Conservation (phyloP, 306 rosid genomes). For the Glycine soja region DNA sequence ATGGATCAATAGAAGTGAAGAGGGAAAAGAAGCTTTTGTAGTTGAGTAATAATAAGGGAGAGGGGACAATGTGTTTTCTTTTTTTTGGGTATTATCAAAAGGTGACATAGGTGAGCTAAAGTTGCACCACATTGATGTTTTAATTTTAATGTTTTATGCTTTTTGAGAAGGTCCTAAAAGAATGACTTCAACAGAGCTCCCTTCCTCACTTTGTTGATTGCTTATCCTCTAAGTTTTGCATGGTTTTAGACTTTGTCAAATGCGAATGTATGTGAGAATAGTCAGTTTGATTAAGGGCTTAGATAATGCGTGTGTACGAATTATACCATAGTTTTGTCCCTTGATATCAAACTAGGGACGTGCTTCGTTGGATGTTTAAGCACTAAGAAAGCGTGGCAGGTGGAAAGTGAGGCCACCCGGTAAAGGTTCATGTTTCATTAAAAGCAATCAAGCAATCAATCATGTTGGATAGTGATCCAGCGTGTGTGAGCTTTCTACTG, state of each 20-base stretch:
- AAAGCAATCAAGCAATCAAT: not conserved
- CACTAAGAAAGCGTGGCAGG: slow-evolving; percentile 50
- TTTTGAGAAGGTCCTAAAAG: slow-evolving; percentile 47
- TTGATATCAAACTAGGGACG: not conserved
- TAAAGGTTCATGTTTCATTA: slow-evolving; percentile 9
- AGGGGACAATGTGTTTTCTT: slow-evolving; percentile 58
- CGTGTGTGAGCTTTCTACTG: not conserved
- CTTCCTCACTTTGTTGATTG: slow-evolving; percentile 37
- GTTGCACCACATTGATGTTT: slow-evolving; percentile 51
- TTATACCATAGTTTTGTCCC: not conserved
- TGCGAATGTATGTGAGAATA: not conserved
- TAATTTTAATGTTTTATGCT: slow-evolving; percentile 57
- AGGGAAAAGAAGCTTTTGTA: slow-evolving; percentile 69
- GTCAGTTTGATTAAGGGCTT: slow-evolving; percentile 44
- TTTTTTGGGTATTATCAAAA: slow-evolving; percentile 51
- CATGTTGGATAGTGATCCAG: slow-evolving; percentile 19
- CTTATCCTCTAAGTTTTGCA: slow-evolving; percentile 47
- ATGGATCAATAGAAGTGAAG: slow-evolving; percentile 47
- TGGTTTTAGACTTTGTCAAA: slow-evolving; percentile 42
- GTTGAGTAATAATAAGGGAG: slow-evolving; percentile 48
- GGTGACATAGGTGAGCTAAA: slow-evolving; percentile 52
- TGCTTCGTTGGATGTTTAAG: slow-evolving; percentile 51
- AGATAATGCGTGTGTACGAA: not conserved
- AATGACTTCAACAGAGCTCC: slow-evolving; percentile 18
- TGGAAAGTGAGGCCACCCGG: slow-evolving; percentile 9